A percentile compares a stretch with the other conserved stretches of the same genome.
phyloP scores from a whole-genome alignment of 768 basidiomycete species.

The Xerocomellus dryophilus region DNA sequence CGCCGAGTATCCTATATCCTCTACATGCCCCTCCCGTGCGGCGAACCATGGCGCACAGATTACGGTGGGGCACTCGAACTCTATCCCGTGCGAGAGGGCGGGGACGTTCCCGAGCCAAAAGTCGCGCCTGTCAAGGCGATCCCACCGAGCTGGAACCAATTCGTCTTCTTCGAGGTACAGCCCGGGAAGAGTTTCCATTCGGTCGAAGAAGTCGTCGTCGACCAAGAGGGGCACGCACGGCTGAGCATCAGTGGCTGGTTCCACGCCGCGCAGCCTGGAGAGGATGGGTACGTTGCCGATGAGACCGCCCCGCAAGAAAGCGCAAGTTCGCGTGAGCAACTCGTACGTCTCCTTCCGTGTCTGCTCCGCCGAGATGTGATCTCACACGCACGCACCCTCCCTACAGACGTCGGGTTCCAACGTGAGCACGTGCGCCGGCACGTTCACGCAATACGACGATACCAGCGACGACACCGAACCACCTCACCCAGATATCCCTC shows the following conservation, averaged over 20 bases:
- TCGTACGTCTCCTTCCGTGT: constrained; percentile 54
- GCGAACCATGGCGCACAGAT: constrained; percentile 76
- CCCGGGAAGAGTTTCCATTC: constrained; percentile 95
- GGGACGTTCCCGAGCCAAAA: constrained; percentile 66
- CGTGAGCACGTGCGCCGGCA: constrained; percentile 15
- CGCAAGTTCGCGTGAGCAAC: constrained; percentile 89
- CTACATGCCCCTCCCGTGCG: constrained; percentile 83
- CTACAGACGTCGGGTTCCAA: constrained; percentile 61
- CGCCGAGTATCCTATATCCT: constrained; percentile 95
- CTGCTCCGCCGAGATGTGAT: background rate
- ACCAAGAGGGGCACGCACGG: constrained; percentile 65
- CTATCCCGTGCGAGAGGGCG: constrained; percentile 66
- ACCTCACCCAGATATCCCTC: constrained; percentile 47
- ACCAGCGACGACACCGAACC: constrained; percentile 36
- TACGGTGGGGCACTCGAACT: constrained; percentile 96
- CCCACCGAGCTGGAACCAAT: constrained; percentile 86
- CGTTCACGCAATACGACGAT: constrained; percentile 54
- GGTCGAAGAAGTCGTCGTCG: constrained; percentile 93
- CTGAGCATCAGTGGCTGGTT: constrained; percentile 97
- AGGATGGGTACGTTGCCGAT: constrained; percentile 76
- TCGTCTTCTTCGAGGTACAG: constrained; percentile 88
- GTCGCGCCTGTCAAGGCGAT: constrained; percentile 61
- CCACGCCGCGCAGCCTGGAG: constrained; percentile 86
- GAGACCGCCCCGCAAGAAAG: constrained; percentile 54
- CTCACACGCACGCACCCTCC: constrained; percentile 8